Percentiles rank a stretch among this genome's conserved stretches.
Evolutionary conservation across 2,329 filamentous ascomycete genomes (phyloP).

Genomic region (Thelonectria discophora): DNA sequence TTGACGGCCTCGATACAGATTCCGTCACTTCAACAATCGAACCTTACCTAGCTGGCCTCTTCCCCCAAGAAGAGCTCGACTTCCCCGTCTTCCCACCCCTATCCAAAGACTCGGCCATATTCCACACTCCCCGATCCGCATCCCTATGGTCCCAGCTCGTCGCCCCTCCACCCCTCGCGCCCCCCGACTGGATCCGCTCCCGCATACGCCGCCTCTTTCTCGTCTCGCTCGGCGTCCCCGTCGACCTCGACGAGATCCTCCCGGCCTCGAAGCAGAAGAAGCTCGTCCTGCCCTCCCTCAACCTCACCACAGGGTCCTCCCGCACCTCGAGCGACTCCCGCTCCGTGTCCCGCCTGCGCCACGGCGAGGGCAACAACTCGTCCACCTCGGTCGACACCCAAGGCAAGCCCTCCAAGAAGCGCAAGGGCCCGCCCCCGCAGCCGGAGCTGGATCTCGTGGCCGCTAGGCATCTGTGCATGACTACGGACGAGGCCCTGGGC

Average conservation of each 20-base stretch:
- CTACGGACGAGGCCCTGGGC: constrained; percentile 82
- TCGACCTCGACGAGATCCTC: constrained; percentile 96
- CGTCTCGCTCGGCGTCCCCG: constrained; percentile 92
- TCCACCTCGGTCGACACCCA: constrained; percentile 68
- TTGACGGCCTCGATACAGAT: constrained; percentile 67
- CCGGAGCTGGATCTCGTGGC: constrained; percentile 82
- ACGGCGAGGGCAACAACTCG: constrained; percentile 61
- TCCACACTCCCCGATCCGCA: constrained; percentile 84
- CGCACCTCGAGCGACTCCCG: constrained; percentile 65
- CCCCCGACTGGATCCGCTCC: constrained; percentile 97
- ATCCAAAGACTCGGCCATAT: constrained; percentile 70
- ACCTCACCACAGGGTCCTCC: constrained; percentile 67
- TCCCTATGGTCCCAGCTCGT: constrained; percentile 97
- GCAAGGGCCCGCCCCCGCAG: constrained; percentile 70
- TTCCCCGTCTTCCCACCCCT: constrained; percentile 59
- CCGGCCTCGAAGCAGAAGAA: constrained; percentile 99
- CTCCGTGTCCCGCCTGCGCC: constrained; percentile 56
- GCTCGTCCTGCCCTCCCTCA: constrained; percentile 89
- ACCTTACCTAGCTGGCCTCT: constrained; percentile 73
- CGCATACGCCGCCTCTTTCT: constrained; percentile 94
- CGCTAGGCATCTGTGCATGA: constrained; percentile 80
- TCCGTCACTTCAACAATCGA: constrained; percentile 69
- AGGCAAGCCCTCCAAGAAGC: constrained; percentile 60
- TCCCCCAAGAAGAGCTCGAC: constrained; percentile 65
- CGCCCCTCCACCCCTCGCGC: constrained; percentile 91